Evolutionary conservation across 306 rosid species (phyloP).

Genomic region (Vigna angularis): DNA sequence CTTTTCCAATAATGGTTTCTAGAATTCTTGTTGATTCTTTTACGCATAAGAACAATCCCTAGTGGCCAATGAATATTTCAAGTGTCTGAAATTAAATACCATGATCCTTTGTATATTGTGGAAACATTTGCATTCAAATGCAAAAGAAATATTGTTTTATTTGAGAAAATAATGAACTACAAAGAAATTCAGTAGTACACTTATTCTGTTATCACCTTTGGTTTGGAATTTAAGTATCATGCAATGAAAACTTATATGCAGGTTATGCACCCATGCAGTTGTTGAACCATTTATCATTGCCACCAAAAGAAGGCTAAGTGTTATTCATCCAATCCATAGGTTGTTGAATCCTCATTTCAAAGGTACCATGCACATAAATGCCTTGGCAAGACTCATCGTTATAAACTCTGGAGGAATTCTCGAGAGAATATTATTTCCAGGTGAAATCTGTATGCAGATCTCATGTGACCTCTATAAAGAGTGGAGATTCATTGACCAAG

Average conservation of each 20-base stretch:
- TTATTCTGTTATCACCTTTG: not conserved
- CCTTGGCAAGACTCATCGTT: slow-evolving; percentile 58
- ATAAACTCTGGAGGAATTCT: slow-evolving; percentile 69
- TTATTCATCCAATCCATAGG: slow-evolving; percentile 74
- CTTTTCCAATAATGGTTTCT: not conserved
- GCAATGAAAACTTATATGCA: slow-evolving; percentile 38
- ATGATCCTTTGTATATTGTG: not conserved
- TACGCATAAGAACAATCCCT: not conserved
- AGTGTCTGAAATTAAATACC: not conserved
- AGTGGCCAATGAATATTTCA: slow-evolving; percentile 5
- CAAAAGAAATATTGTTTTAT: not conserved
- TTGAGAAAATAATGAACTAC: not conserved
- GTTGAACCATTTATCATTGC: slow-evolving; percentile 89
- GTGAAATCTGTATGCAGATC: slow-evolving; percentile 70
- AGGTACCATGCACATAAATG: slow-evolving; percentile 76
- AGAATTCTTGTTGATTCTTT: not conserved
- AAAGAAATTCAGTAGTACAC: not conserved
- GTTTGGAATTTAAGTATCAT: not conserved
- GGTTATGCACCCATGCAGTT: slow-evolving; percentile 79
- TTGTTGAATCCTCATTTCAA: slow-evolving; percentile 76
- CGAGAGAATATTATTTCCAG: slow-evolving; percentile 63
- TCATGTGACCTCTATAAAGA: slow-evolving; percentile 69
- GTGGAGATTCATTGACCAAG: slow-evolving; percentile 76
- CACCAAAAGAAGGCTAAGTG: slow-evolving; percentile 76
- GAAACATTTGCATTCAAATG: not conserved